Conservation (phyloP, 1,284 basidiomycete genomes). For the Boletus austroedulis region DNA sequence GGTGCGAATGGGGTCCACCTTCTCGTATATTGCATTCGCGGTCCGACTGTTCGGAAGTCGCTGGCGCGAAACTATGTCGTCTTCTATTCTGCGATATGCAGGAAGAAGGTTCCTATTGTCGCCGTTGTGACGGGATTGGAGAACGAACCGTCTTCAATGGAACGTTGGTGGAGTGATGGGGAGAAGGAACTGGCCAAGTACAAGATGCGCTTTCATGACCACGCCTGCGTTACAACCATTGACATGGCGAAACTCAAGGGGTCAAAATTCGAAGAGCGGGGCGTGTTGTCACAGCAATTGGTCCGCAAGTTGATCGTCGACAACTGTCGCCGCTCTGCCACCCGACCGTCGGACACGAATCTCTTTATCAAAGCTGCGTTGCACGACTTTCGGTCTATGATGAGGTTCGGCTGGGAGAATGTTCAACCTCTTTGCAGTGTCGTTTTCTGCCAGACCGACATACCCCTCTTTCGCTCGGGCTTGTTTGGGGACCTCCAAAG, state of each 20-base stretch:
- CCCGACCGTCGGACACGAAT: constrained; percentile 21
- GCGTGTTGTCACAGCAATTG: constrained; percentile 14
- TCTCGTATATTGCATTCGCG: constrained; percentile 37
- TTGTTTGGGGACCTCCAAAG: constrained; percentile 24
- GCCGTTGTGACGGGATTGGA: constrained; percentile 35
- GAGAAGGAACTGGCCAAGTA: constrained; percentile 24
- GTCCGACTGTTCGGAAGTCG: constrained; percentile 24
- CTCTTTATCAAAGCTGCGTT: constrained; percentile 27
- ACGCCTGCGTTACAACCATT: no score
- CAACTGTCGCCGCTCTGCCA: constrained; percentile 17
- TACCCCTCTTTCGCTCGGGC: constrained; percentile 10
- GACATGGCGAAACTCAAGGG: constrained; percentile 18
- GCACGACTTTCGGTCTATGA: constrained; percentile 25
- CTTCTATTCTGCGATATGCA: constrained; percentile 32
- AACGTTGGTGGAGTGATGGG: constrained; percentile 35
- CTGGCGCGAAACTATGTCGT: constrained; percentile 31
- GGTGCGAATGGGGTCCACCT: constrained; percentile 31
- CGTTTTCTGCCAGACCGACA: constrained; percentile 24
- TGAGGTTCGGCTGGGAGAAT: constrained; percentile 30
- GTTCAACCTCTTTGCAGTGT: constrained; percentile 18
- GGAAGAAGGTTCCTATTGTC: constrained; percentile 33
- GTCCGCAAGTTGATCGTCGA: constrained; percentile 22
- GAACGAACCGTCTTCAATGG: constrained; percentile 31
- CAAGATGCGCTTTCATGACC: constrained; percentile 33
- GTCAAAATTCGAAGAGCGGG: constrained; percentile 22